A percentile compares a stretch with the other conserved stretches of the same genome.
These are phyloP conservation scores for Hymenochaete sp. DNA, from an alignment of 1,284 basidiomycete genomes.

Conservation along the genomic window DNA sequence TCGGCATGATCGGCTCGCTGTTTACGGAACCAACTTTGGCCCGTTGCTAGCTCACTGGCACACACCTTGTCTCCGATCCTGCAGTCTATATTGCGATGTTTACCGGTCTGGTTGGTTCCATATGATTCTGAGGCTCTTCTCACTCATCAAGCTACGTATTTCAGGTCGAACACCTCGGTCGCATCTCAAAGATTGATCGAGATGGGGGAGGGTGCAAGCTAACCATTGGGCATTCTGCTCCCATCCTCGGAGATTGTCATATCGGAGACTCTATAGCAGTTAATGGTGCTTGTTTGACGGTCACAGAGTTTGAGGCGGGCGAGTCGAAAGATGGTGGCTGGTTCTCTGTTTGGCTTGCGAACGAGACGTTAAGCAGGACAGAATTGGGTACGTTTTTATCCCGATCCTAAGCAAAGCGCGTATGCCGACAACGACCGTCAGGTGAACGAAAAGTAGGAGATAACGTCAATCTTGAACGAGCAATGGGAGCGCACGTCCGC, in stretches of 20 bases:
- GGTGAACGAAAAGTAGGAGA: constrained; percentile 77
- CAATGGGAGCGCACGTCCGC: constrained; percentile 85
- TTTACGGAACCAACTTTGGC: no score
- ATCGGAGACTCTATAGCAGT: constrained; percentile 92
- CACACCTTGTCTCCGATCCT: no score
- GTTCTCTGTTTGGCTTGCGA: constrained; percentile 93
- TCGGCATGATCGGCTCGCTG: no score
- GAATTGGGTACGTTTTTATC: constrained; percentile 65
- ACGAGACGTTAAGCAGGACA: constrained; percentile 88
- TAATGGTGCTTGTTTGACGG: constrained; percentile 81
- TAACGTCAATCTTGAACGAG: constrained; percentile 88
- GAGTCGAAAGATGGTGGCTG: constrained; percentile 50
- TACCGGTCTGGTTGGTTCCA: constrained; percentile 54
- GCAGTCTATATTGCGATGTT: constrained; percentile 46
- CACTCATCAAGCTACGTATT: not conserved
- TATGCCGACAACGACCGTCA: constrained; percentile 23
- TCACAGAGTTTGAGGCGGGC: constrained; percentile 65
- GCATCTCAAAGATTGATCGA: constrained; percentile 50
- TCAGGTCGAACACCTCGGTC: constrained; percentile 78
- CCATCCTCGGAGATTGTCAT: constrained; percentile 85
- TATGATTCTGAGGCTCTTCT: not conserved
- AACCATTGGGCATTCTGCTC: constrained; percentile 64
- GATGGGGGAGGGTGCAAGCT: constrained; percentile 77
- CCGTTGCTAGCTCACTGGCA: no score
- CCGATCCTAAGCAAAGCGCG: not conserved